Base-by-base conservation (phyloP, 2,329 filamentous ascomycete genomes). In the Aspergillus ochraceoroseus region DNA sequence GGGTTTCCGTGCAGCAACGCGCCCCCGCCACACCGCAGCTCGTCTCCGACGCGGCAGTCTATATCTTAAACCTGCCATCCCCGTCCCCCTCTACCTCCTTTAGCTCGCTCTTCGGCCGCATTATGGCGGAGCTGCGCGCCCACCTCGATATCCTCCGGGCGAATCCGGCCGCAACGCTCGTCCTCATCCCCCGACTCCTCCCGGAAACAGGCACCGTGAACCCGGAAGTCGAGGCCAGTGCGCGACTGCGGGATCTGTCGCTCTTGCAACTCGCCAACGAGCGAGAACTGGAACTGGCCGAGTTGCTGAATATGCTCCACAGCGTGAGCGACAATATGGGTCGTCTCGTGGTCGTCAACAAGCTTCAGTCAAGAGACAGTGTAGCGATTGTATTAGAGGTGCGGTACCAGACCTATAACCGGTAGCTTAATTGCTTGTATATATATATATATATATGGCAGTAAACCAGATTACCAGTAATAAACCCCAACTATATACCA, bases 141-240 rank as follows among this genome's bases (percentile, higher is more conserved):
- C 61, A 68, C 43, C 35, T 64, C 1, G 48, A 48, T 8, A 49
- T 63, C 4, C 54, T 69, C 8, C 51, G 57, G 6, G 39, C 41
- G 1, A 61, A 57, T 39, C 36, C 31, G 2, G 26, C 42, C 3
- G 53, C 55, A 3, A 46, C 47, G 20, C 46, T 68, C 8, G 41
- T 67, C 9, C 30, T 67, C 9, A 51, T 57, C 1, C 32, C 53
- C 7, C 48, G 30, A 1, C 28, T 41, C 2, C 37, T 44, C 2
- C 37, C 42, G 1, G 37, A 40, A 14, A 27, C 35, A 0, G 32
- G 27, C 5, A 22, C 20, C 3, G 32, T 40, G 8, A 29, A 36
- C 19, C 12, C 28, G 6, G 38, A 40, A 1, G 32, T 29, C 9
- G 37, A 40, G 11, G 42, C 28, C 3, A 30, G 20, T 4, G 42